Evolutionary conservation across 1,284 basidiomycete genomes (phyloP), one percentile per base, ranked within the genome.

Genomic region (Trametes pubescens): DNA sequence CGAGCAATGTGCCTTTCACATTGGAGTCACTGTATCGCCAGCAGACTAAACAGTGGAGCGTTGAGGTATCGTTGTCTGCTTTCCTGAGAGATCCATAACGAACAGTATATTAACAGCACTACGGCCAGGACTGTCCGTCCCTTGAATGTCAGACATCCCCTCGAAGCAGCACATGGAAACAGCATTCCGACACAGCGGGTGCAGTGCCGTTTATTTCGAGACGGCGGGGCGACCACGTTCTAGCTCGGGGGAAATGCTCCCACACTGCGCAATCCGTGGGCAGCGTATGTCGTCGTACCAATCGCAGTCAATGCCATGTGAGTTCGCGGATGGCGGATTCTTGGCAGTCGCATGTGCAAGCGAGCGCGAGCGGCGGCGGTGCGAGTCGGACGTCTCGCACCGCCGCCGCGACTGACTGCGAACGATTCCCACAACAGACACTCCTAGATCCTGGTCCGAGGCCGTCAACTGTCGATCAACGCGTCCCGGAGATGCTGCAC

Each of bases 241-340:
- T 51, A 47, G 54, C 47, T 59, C 53, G 52, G 49, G 53, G 10
- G 3, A 52, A 29, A 29, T 38, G 34, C 57, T 68, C 67, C 52
- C 67, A 68, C 67, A 59, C 52, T 24, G 43, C 46, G 40, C 32
- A 8, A n/a, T 40, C 53, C 67, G 67, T 68, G 67, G 61, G 62
- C 57, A 62, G 32, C 21, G 37, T 35, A 40, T 49, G 56, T 32
- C 47, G 47, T 22, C 26, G 46, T 21, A 22, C 34, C 26, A n/a
- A 35, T 44, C 38, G 47, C 47, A 44, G 47, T 29, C 22, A 34
- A 26, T 32, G 37, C 59, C 64, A 64, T 68, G 64, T 61, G 67
- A 58, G 49, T 46, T 13, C 22, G 37, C n/a, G 46, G 38, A 47
- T 26, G 47, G 10, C 44, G 26, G 10, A 13, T 22, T 29, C 26